phyloP scores from a whole-genome alignment of 1,284 basidiomycete genomes.

The Leccinum angustisporum region DNA sequence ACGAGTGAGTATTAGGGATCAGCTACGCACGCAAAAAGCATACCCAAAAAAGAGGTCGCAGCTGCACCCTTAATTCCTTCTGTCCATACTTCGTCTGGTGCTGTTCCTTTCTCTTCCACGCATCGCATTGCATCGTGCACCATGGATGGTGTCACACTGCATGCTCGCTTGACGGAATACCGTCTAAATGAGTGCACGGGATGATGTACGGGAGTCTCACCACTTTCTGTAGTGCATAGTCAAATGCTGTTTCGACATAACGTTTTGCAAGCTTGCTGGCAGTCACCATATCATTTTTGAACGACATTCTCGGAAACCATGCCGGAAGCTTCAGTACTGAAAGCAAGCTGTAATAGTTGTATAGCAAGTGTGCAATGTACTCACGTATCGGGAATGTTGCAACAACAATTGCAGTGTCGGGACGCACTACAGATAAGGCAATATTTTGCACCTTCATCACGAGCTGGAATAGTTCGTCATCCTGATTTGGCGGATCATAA shows the following conservation, averaged over 20 bases:
- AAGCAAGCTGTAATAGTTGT: no score
- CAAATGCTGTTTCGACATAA: neutral
- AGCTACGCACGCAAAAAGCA: neutral
- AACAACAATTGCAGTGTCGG: neutral
- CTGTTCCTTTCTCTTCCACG: neutral
- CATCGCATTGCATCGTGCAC: conserved; percentile 1
- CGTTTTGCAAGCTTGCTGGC: neutral
- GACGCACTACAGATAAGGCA: neutral
- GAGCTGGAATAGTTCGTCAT: neutral
- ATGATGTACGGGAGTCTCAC: neutral
- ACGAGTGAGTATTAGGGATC: neutral
- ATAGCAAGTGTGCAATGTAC: neutral
- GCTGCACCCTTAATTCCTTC: neutral
- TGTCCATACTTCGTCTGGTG: neutral
- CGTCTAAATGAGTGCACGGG: neutral
- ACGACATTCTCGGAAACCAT: neutral
- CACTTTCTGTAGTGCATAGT: neutral
- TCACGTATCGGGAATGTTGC: conserved; percentile 16
- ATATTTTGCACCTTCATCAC: neutral
- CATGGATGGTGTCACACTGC: neutral
- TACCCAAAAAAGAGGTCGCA: neutral
- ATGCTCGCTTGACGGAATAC: neutral
- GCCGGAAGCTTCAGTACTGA: conserved; percentile 8
- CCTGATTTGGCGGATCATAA: neutral
- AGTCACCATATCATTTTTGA: neutral